These are phyloP conservation scores for Syzygium syzygioides DNA, from an alignment of 441 rosid species.

Conservation along the genomic window DNA sequence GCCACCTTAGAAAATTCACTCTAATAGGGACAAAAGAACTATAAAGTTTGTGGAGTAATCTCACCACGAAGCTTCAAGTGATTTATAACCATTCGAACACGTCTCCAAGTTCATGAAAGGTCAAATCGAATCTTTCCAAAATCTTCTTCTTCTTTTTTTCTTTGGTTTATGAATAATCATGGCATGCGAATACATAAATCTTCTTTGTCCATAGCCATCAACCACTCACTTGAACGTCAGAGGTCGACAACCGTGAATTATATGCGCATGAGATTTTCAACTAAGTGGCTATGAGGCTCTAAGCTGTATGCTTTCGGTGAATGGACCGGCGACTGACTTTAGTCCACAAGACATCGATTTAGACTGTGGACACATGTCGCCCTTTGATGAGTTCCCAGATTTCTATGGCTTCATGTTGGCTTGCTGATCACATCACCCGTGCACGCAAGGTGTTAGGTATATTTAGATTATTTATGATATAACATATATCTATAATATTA, in stretches of 20 bases:
- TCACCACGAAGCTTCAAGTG: not conserved
- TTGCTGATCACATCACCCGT: not conserved
- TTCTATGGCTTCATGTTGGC: not conserved
- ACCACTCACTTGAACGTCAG: not conserved
- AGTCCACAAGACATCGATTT: not conserved
- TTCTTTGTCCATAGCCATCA: not conserved
- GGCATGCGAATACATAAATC: not conserved
- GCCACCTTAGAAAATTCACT: not conserved
- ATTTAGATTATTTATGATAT: no score
- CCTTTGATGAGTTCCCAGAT: not conserved
- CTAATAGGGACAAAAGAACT: not conserved
- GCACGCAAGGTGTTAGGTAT: not conserved
- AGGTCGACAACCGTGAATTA: no score
- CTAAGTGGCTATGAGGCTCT: not conserved
- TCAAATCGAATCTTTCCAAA: not conserved
- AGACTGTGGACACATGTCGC: not conserved
- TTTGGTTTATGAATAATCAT: not conserved
- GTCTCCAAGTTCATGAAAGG: not conserved
- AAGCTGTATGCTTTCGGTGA: not conserved
- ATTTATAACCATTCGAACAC: not conserved
- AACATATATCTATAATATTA: no score
- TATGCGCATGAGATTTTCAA: no score
- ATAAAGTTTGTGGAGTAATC: not conserved
- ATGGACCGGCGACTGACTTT: not conserved
- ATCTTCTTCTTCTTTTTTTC: not conserved